Base-by-base conservation (phyloP, 495 filamentous ascomycete genomes). In the Xylaria curta region DNA sequence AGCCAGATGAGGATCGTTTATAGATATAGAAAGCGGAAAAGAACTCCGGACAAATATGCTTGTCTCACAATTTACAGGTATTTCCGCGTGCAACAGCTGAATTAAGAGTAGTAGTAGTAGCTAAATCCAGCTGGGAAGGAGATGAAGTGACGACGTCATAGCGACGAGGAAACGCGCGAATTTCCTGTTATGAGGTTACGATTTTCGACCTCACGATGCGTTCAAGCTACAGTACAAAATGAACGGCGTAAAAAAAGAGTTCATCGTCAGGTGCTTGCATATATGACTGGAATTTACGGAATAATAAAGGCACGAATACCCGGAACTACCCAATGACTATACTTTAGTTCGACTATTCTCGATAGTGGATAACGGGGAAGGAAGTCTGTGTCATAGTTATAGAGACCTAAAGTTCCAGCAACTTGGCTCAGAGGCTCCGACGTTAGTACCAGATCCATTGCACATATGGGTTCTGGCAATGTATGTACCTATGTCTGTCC, bases 131-230 rank as follows among this genome's bases (percentile, higher is more conserved):
- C n/a, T 4, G 13, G 53, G 38, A 10, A 49, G 21, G 54, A 59
- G 58, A 70, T 51, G 68, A 31, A 59, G 33, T 59, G 63, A 56
- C 59, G 24, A 64, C 59, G 68, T 70, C 68, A 70, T 60, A 40
- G 9, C 36, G 24, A 70, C 49, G 49, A 56, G 7, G 15, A 10
- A 49, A 49, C 10, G 65, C 26, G 59, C 47, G 3, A 70, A 64
- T 51, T 51, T 44, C 56, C 19, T 51, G 56, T 54, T n/a, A 10
- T 42, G 21, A 24, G 63, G 8, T 38, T 42, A 70, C 44, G 33
- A 63, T 21, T n/a, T 15, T 53, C 8, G 21, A 66, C 40, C 31
- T 66, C 46, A 53, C 63, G 63, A 58, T 58, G 51, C 21, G 46
- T 38, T 36, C 65, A 58, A 42, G 17, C 10, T 21, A 13, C 10